phyloP scores from a whole-genome alignment of 352 stramenopile genomes.

The Globisporangium radiosum region DNA sequence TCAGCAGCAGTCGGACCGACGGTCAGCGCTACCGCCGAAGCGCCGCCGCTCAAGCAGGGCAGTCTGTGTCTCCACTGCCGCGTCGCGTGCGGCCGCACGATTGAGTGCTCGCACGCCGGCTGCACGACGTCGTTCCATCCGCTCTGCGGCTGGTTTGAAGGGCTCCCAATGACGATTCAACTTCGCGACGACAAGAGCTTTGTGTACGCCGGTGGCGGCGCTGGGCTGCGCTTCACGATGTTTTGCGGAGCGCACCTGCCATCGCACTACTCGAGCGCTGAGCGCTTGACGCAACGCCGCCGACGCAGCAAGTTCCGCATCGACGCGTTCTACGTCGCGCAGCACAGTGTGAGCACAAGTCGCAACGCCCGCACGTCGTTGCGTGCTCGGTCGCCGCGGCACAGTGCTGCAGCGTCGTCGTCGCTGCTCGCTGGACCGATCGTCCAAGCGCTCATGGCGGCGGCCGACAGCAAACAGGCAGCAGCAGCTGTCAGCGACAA shows the following conservation, averaged over 20 bases:
- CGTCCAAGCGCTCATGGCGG: slow-evolving; percentile 41
- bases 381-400: too few species aligned
- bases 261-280: slow-evolving; percentile 30
- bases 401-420: slow-evolving; percentile 6
- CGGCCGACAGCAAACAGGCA: slow-evolving; percentile 19
- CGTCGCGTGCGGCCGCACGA: slow-evolving; percentile 69
- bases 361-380: slow-evolving; percentile 7
- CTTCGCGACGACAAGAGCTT: slow-evolving; percentile 38
- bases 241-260: slow-evolving; percentile 56
- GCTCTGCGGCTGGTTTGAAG: slow-evolving; percentile 83
- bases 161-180: slow-evolving; percentile 61
- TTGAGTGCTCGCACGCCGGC: slow-evolving; percentile 47
- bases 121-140: slow-evolving; percentile 74
- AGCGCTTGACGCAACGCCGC: slow-evolving; percentile 37
- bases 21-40: too few species aligned
- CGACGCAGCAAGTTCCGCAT: slow-evolving; percentile 62
- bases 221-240: slow-evolving; percentile 65
- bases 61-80: slow-evolving; percentile 65
- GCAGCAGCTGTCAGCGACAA: slow-evolving; percentile 5
- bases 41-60: slow-evolving; percentile 23
- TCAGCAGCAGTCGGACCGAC: slow-evolving; percentile 4
- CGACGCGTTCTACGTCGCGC: slow-evolving; percentile 61
- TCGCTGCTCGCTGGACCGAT: slow-evolving; percentile 43
- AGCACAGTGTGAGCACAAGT: slow-evolving; percentile 29
- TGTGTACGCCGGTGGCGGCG: slow-evolving; percentile 66